Percentiles rank a stretch among this genome's conserved stretches.
phyloP scores from a whole-genome alignment of 176 grass and related monocot species.

The Paspalum notatum region DNA sequence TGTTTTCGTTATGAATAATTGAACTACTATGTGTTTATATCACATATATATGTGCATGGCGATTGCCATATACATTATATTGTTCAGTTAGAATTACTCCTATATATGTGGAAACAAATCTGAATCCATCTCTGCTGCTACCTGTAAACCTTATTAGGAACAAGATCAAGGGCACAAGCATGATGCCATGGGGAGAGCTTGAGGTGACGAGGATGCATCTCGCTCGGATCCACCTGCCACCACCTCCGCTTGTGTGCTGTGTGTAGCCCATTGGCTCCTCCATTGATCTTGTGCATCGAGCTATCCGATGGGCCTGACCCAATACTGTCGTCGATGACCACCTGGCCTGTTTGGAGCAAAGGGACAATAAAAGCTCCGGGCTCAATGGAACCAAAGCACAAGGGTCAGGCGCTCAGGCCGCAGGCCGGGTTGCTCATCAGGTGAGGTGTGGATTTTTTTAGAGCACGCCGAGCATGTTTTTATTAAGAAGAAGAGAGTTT shows the following conservation, averaged over 20 bases:
- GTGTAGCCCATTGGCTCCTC: not conserved
- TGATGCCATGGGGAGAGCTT: slow-evolving; percentile 9
- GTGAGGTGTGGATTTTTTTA: too few relatives aligned
- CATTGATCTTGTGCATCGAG: not conserved
- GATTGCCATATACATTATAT: too few relatives aligned
- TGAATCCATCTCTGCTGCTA: slow-evolving; percentile 11
- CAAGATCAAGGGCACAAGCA: not conserved
- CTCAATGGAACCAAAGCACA: too few relatives aligned
- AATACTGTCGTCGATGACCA: not conserved
- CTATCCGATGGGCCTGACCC: not conserved
- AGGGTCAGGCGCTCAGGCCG: too few relatives aligned
- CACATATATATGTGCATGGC: too few relatives aligned
- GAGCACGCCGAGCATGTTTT: too few relatives aligned
- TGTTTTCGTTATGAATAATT: too few relatives aligned
- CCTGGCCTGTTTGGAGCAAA: not conserved
- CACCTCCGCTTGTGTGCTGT: not conserved
- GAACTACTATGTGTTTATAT: too few relatives aligned
- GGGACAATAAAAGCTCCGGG: too few relatives aligned
- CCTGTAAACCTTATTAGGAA: not conserved
- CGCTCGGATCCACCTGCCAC: not conserved
- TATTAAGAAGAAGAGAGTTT: too few relatives aligned
- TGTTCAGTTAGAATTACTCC: too few relatives aligned
- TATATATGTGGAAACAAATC: not conserved
- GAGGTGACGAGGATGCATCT: not conserved
- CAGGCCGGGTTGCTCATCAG: too few relatives aligned